Percentiles rank a stretch among this genome's conserved stretches.
These are phyloP conservation scores for Linnemannia elongata DNA, from an alignment of 192 early-diverging fungal genomes.

Conservation along the genomic window DNA sequence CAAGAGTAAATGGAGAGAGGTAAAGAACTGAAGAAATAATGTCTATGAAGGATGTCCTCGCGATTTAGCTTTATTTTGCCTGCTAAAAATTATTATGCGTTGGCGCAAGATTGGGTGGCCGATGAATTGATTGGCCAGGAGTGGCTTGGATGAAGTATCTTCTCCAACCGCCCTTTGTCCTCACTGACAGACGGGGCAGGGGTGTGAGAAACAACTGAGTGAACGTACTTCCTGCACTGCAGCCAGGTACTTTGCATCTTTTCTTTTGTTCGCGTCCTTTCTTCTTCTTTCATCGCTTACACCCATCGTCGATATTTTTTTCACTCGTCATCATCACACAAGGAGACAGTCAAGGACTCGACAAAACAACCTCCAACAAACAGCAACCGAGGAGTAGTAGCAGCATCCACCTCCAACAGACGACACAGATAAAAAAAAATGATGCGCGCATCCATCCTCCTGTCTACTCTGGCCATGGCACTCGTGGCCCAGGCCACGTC, in stretches of 20 bases:
- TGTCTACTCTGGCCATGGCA: slow-evolving; percentile 46
- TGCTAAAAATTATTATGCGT: no score
- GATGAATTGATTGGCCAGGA: not conserved
- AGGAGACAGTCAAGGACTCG: not conserved
- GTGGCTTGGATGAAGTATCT: slow-evolving; percentile 2
- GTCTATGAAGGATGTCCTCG: no score
- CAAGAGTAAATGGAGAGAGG: no score
- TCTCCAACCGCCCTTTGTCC: not conserved
- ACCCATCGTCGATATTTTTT: not conserved
- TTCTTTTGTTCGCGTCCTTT: not conserved
- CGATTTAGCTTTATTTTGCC: no score
- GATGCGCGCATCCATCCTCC: slow-evolving; percentile 43
- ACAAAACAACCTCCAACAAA: not conserved
- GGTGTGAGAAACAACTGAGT: not conserved
- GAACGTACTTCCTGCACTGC: not conserved
- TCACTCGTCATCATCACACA: not conserved
- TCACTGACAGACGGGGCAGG: not conserved
- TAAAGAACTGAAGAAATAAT: no score
- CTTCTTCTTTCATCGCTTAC: not conserved
- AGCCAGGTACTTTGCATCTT: not conserved
- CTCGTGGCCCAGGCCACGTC: slow-evolving; percentile 69
- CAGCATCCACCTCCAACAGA: not conserved
- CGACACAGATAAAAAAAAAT: not conserved
- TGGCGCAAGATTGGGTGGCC: not conserved
- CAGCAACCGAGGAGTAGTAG: not conserved